Evolutionary conservation across 768 basidiomycete genomes (phyloP).

Genomic region (Pulveroboletus sp.): DNA sequence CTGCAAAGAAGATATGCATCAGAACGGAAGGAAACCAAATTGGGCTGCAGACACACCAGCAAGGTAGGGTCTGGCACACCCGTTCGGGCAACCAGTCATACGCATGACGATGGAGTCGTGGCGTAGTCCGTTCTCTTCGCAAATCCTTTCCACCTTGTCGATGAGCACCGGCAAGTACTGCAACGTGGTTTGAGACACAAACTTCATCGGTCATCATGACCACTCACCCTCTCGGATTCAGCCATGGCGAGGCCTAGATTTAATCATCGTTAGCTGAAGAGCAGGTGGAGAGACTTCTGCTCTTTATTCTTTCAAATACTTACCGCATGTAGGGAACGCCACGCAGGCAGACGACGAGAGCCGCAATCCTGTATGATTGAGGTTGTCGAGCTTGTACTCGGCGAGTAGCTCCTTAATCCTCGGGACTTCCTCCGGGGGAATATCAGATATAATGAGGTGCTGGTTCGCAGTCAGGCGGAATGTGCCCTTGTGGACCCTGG

Average conservation of each 20-base stretch:
- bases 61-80: slow-evolving; percentile 89
- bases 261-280: background rate
- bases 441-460: slow-evolving; percentile 84
- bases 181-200: slow-evolving; percentile 30
- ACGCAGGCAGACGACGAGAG: slow-evolving; percentile 95
- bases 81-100: slow-evolving; percentile 97
- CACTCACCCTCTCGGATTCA: slow-evolving; percentile 61
- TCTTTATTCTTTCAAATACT: slow-evolving; percentile 6
- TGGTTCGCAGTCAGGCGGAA: slow-evolving; percentile 96
- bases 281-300: no score
- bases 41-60: slow-evolving; percentile 46
- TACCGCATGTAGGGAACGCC: slow-evolving; percentile 91
- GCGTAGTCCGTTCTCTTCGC: slow-evolving; percentile 88
- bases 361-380: slow-evolving; percentile 72
- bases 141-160: slow-evolving; percentile 92
- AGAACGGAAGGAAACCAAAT: background rate
- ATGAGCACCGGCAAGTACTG: slow-evolving; percentile 90
- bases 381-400: slow-evolving; percentile 86
- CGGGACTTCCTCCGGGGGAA: slow-evolving; percentile 65
- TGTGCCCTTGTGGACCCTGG: slow-evolving; percentile 87
- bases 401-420: slow-evolving; percentile 74
- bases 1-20: slow-evolving; percentile 35
- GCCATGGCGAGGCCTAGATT: slow-evolving; percentile 66
- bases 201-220: background rate
- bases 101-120: slow-evolving; percentile 97